Conservation (phyloP, 345 rosid species). For the Moricandia arvensis region DNA sequence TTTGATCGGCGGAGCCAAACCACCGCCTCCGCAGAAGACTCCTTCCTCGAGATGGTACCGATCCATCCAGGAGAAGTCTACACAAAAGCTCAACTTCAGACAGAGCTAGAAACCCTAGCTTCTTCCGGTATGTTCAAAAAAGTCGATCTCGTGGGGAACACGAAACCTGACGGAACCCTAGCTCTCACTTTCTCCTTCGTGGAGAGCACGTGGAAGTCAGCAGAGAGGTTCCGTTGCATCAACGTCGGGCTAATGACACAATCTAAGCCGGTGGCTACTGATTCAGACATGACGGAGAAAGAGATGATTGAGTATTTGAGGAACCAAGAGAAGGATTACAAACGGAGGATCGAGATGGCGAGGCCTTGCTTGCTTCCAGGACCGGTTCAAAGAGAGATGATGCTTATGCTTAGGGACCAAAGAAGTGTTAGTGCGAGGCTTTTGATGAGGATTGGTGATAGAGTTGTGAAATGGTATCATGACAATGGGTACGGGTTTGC, state of each 20-base stretch:
- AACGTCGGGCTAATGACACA: constrained; percentile 86
- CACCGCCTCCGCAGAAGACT: constrained; percentile 75
- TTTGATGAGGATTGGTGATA: constrained; percentile 70
- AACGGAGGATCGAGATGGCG: constrained; percentile 62
- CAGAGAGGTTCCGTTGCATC: constrained; percentile 80
- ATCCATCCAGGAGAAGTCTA: constrained; percentile 76
- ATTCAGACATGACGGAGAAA: constrained; percentile 91
- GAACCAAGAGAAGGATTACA: constrained; percentile 83
- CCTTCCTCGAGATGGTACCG: constrained; percentile 93
- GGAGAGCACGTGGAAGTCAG: constrained; percentile 89
- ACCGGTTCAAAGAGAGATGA: constrained; percentile 50
- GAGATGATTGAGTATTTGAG: constrained; percentile 78
- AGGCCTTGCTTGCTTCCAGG: constrained; percentile 68
- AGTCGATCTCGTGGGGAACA: constrained; percentile 80
- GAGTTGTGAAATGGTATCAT: constrained; percentile 83
- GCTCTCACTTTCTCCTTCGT: constrained; percentile 61
- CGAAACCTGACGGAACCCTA: constrained; percentile 81
- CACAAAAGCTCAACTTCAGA: constrained; percentile 73
- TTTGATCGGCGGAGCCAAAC: constrained; percentile 58
- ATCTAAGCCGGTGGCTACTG: constrained; percentile 79
- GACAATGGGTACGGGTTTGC: constrained; percentile 83
- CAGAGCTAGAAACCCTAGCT: constrained; percentile 83
- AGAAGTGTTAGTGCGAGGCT: constrained; percentile 70
- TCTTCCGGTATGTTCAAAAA: constrained; percentile 97
- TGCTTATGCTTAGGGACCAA: constrained; percentile 62